These are phyloP conservation scores for Gloeophyllum trabeum DNA, from an alignment of 768 basidiomycete genomes.

Conservation along the genomic window DNA sequence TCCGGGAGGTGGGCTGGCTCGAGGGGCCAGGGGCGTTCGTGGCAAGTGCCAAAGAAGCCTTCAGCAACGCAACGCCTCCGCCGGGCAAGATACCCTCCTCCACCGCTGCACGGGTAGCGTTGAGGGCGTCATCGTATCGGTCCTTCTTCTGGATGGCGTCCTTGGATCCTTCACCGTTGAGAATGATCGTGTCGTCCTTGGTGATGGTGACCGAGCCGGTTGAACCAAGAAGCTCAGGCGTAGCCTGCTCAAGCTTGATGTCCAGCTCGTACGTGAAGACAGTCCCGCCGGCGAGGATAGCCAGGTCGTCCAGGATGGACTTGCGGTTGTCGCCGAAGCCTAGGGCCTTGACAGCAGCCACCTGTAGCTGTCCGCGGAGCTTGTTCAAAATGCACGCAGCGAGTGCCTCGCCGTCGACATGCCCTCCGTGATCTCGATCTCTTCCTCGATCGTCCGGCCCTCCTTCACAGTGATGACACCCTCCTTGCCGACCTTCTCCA, in stretches of 20 bases:
- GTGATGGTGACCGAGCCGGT: conserved; percentile 90
- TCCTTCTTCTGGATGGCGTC: conserved; percentile 95
- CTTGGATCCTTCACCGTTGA: conserved; percentile 91
- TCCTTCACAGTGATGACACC: conserved; percentile 99
- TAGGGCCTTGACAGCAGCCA: conserved; percentile 92
- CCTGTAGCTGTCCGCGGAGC: conserved; percentile 93
- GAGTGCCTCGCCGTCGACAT: conserved; percentile 98
- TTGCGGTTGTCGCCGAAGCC: conserved; percentile 99
- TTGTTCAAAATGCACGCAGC: conserved; percentile 99
- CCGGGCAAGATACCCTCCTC: conserved; percentile 98
- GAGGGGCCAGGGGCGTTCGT: conserved; percentile 34
- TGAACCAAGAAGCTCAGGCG: conserved; percentile 79
- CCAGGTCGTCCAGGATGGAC: conserved; percentile 92
- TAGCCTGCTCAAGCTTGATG: conserved; percentile 91
- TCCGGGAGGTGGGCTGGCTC: conserved; percentile 35
- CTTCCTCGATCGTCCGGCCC: conserved; percentile 94
- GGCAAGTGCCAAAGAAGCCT: conserved; percentile 63
- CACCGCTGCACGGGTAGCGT: conserved; percentile 96
- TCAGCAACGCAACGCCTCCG: conserved; percentile 88
- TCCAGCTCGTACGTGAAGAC: conserved; percentile 92
- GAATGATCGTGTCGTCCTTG: conserved; percentile 94
- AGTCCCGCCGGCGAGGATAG: conserved; percentile 94
- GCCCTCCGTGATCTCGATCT: conserved; percentile 98
- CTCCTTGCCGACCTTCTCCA: conserved; percentile 99
- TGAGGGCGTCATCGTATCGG: conserved; percentile 91